Evolutionary conservation across 129 eudicot genomes (phyloP), one percentile per base, ranked within the genome.

Genomic region (Chrysanthemum makinoi): DNA sequence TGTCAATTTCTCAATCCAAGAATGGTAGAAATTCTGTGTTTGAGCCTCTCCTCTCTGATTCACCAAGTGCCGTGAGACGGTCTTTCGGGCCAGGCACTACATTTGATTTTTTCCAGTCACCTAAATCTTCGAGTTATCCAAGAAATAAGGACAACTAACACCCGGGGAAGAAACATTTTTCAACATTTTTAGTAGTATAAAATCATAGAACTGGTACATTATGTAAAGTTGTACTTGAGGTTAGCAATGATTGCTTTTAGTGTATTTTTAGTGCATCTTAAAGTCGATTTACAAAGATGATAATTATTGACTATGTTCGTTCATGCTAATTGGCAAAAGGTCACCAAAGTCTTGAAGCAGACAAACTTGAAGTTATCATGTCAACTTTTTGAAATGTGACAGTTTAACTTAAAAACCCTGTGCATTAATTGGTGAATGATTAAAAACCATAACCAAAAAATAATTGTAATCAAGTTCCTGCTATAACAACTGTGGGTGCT

Each of bases 31-130:
- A 70, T 66, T 75, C 96, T 0, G 99, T 94, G 0, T 80, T 77
- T 56, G 99, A 94, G 74, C 99, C 97, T 67, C 87, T 94, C 49
- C 85, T 94, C 46, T 84, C 90, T 0, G 97, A 94, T 75, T 90
- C 99, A 75, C 93, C 96, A 2, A 85, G 46, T 72, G 85, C 91
- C 51, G 68, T 77, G 13, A 89, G 99, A 58, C 77, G 89, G 8
- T 87, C 96, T 61, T 75, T 86, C 55, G 96, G 97, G 35, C 81
- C 91, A 1, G 92, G 88, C 1, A 60, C 86, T n/a, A 79, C 89
- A 1, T 91, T 91, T 70, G 96, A 86, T 59, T 88, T 88, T 68
- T 91, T 91, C 74, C 91, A 80, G 75, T 80, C 88, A 76, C 65
- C 90, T 50, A 81, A 88, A 73, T 82, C 96, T 50, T 86, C 93